Evolutionary conservation across 1,139 yeast genomes (phyloP).

Genomic region (Hyphopichia khmerensis): DNA sequence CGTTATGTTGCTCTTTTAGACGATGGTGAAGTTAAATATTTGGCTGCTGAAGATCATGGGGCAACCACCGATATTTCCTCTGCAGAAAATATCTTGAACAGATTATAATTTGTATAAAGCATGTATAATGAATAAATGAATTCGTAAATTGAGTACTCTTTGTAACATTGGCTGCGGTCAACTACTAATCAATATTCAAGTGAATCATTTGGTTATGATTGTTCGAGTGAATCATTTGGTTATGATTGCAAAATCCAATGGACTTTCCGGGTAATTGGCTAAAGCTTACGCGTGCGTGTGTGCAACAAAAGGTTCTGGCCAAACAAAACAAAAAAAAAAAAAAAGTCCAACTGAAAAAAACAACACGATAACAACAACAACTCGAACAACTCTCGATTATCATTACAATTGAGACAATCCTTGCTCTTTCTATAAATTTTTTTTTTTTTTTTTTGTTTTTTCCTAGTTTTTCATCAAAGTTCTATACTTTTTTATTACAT

Average conservation of each 20-base stretch:
- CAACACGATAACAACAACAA: conserved; percentile 3
- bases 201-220: too few relatives aligned
- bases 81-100: conserved; percentile 51
- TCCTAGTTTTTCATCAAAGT: background rate
- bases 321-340: too few relatives aligned
- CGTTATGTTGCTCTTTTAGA: conserved; percentile 17
- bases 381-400: background rate
- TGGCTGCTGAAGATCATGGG: conserved; percentile 60
- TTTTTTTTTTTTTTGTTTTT: background rate
- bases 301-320: background rate
- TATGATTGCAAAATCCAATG: too few relatives aligned
- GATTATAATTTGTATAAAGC: conserved; percentile 11
- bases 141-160: too few relatives aligned
- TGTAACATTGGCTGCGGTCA: too few relatives aligned
- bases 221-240: too few relatives aligned
- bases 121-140: background rate
- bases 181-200: too few relatives aligned
- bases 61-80: conserved; percentile 62
- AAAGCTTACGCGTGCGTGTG: background rate
- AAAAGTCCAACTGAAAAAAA: too few relatives aligned
- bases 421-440: background rate
- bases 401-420: background rate
- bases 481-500: background rate
- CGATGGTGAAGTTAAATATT: conserved; percentile 42
- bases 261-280: too few relatives aligned